phyloP scores from a whole-genome alignment of 2,329 filamentous ascomycete species.

The Trichoderma hamatum region DNA sequence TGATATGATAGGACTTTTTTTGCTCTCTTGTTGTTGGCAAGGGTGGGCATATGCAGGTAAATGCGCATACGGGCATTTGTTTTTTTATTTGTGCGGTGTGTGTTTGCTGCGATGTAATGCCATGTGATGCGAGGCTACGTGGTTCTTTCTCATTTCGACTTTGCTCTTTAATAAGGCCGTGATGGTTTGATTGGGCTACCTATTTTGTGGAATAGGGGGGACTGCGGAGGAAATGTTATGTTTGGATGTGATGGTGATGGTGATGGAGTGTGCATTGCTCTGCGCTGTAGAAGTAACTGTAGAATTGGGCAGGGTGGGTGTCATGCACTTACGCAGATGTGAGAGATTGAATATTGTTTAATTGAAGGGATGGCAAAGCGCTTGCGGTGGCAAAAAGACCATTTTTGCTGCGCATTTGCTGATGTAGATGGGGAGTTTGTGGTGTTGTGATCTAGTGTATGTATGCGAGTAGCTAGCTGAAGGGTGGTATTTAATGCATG shows the following conservation, averaged over 20 bases:
- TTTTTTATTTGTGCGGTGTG: not conserved
- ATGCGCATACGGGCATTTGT: not conserved
- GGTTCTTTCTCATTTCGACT: not conserved
- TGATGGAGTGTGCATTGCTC: not conserved
- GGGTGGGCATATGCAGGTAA: not conserved
- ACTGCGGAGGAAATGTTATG: not conserved
- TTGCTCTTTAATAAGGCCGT: not conserved
- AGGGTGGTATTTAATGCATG: not conserved
- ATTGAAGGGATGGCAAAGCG: not conserved
- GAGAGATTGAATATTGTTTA: not conserved
- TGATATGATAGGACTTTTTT: not conserved
- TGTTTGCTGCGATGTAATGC: slow-evolving; percentile 2
- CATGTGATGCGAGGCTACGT: not conserved
- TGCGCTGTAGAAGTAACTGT: too few species aligned
- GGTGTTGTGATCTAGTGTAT: not conserved
- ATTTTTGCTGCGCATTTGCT: not conserved
- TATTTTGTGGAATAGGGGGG: not conserved
- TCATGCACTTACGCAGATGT: not conserved
- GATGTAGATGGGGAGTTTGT: not conserved
- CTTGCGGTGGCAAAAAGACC: not conserved
- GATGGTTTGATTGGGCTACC: not conserved
- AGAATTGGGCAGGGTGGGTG: too few species aligned
- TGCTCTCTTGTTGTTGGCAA: not conserved
- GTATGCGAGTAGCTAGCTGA: not conserved
- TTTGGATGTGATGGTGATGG: not conserved